phyloP scores from a whole-genome alignment of 192 early-diverging fungal genomes.

The Rhizophagus prolifer region DNA sequence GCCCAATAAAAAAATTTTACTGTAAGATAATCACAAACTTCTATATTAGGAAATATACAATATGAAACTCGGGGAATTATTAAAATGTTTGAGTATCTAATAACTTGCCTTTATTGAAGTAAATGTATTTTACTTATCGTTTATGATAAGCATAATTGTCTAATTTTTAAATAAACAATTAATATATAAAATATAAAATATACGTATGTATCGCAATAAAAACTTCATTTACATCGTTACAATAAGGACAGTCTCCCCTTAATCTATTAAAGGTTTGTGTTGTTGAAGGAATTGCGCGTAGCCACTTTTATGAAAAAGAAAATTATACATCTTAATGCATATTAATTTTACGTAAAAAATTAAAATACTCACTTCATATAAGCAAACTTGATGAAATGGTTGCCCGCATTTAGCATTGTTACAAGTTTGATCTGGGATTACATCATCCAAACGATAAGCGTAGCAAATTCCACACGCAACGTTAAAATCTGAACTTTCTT shows the following conservation, averaged over 20 bases:
- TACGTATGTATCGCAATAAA: neutral
- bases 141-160: neutral
- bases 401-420: conserved; percentile 27
- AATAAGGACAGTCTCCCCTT: conserved; percentile 27
- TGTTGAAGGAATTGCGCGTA: conserved; percentile 20
- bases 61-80: no score
- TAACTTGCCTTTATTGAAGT: no score
- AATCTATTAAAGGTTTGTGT: conserved; percentile 23
- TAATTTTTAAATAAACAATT: neutral
- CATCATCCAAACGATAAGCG: conserved; percentile 15
- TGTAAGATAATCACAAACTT: no score
- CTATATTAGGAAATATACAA: no score
- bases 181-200: neutral
- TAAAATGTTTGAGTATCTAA: no score
- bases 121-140: neutral
- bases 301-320: conserved; percentile 19
- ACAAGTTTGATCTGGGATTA: conserved; percentile 25
- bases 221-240: conserved; percentile 26
- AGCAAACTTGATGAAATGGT: conserved; percentile 22
- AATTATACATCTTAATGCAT: neutral
- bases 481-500: conserved; percentile 13
- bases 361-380: conserved; percentile 9
- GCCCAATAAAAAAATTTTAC: no score
- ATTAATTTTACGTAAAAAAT: neutral
- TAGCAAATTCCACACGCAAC: conserved; percentile 29